Base-by-base conservation (phyloP, 2,329 filamentous ascomycete species). In the Xylariaceae sp. region DNA sequence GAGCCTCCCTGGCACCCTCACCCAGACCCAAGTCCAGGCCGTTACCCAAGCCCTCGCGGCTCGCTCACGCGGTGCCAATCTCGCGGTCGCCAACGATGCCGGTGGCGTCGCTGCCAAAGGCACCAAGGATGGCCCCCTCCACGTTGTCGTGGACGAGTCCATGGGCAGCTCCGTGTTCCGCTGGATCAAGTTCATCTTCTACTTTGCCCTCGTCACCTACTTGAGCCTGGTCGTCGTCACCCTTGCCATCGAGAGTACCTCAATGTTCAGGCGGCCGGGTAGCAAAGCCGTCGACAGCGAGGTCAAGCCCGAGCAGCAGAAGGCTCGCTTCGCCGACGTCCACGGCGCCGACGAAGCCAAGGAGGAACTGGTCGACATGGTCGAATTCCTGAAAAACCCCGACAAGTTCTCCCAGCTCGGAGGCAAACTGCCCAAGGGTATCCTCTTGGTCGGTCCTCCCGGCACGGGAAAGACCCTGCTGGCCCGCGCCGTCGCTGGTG, bases 261-360 rank as follows among this genome's bases (percentile, higher is more conserved):
- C 89, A 57, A 77, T 88, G 10, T 75, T 96, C 61, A 91, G 90
- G 71, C 92, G 90, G 55, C 86, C 91, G 10, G 84, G 86, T 12
- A 85, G 84, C 47, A 82, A 80, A 66, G 16, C 13, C 13, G 71
- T 79, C 51, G 86, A 85, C 61, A 89, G 88, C 55, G 91, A 99
- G 72, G 91, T 92, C 55, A 93, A 95, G 69, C 87, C 94, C 7
- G 90, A 97, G 70, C 86, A 92, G 63, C 94, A 99, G 69, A 97
- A 83, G 53, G 91, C 91, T 17, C 86, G 89, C 43, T 99, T 99
- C 74, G 81, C 80, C 52, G 94, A 99, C 68, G 94, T 99, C 6
- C 94, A 99, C 68, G 94, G 94, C 47, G 97, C 93, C 61, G 92
- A 97, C 59, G 95, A 99, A 72, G 94, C 94, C 58, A 99, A 97